Base-by-base conservation (phyloP, 2,329 filamentous ascomycete genomes). In the Sclerotinia sclerotiorum region DNA sequence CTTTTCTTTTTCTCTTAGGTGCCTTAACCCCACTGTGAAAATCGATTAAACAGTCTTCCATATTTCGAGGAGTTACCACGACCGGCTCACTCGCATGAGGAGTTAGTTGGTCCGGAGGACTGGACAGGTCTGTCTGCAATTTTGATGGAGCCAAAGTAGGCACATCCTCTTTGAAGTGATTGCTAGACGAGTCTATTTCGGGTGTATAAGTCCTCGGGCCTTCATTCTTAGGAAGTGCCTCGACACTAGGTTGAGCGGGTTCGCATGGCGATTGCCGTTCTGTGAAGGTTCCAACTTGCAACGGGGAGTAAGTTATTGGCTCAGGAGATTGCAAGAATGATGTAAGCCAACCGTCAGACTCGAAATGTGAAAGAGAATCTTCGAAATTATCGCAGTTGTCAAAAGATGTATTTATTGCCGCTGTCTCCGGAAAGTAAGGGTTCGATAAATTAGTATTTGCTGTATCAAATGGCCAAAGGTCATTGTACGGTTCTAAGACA, bases 1-100 rank as follows among this genome's bases (percentile, higher is more conserved):
- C 55, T 24, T 67, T 69, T 68, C 71, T 68, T 27, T 68, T 69
- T 27, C 70, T 63, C 60, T 63, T 63, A 11, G 60, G 60, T 5
- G 46, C 60, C 32, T 63, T 63, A 17, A 63, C 48, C 35, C 60
- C 60, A 52, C 60, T 63, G 17, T 51, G 60, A 51, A 63, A 63
- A 27, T 63, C 48, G 10, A 63, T 63, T 32, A 63, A 51, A 27
- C 46, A 63, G 6, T 63, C 60, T 51, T 63, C 60, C 60, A 63
- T 63, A 5, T 63, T 63, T 51, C 32, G 60, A 51, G 46, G 29
- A 42, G 60, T 7, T 51, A 8, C n/a, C 15, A 51, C n/a, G 8
- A 15, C 13, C 10, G 8, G 15, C 19, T 19, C 15, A 52, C 5
- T 42, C 0, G 32, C n/a, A n/a, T 5, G n/a, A 42, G 17, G 21